Base-by-base conservation (phyloP, 169 alveolate genomes). In the Eimeria maxima region DNA sequence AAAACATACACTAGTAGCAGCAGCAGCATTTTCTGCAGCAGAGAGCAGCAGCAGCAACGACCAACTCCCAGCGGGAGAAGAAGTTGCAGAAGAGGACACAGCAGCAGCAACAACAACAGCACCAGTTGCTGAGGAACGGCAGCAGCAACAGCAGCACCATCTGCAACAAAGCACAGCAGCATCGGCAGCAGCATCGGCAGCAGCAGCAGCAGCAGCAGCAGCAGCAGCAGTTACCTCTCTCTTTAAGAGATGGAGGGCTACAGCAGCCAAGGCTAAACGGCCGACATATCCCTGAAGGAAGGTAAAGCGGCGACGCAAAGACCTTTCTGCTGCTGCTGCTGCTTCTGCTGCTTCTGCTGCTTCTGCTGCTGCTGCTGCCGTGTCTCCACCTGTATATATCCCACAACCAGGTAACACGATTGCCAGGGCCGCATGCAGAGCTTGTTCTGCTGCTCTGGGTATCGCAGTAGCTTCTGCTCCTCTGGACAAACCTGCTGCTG, bases 231-330 rank as follows among this genome's bases (percentile, higher is more conserved):
- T 45, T 78, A 33, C 89, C 89, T 78, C 89, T 47, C 67, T 78
- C 4, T 47, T 78, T n/a, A 78, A 65, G 11, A 78, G 89, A 27
- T 78, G 44, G 14, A 45, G 89, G 47, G 89, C 89, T 33, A 78
- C 89, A 0, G 89, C 89, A 10, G 60, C 45, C 65, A 78, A 18
- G 3, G 89, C 89, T 14, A 78, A 42, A 42, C 65, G 89, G 27
- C 89, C 89, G 50, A 78, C 89, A 14, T 78, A 22, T 20, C 89
- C 89, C 89, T 78, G 89, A n/a, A 78, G 67, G 50, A 78, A 78
- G 33, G 89, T 78, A 33, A 78, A 78, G 60, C 89, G 89, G 89
- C 89, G 89, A 13, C 89, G 89, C 89, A 78, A 33, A 65, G 89
- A 78, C n/a, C 24, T 78, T 78, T n/a, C 89, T 78, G 89, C 89